Conservation (phyloP, 2,329 filamentous ascomycete genomes). For the Ceratocystis albifundus region DNA sequence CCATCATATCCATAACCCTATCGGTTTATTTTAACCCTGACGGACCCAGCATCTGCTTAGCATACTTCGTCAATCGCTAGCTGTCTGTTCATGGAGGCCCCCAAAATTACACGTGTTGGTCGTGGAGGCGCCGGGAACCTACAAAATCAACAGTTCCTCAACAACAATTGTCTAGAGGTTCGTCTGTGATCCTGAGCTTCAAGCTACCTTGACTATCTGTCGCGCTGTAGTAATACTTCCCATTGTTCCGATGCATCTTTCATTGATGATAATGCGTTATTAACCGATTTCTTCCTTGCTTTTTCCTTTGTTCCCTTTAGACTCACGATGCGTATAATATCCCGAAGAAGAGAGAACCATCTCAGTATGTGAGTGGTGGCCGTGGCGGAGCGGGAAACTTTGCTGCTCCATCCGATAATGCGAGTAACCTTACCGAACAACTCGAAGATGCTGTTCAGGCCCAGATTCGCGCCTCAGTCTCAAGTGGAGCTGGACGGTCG, state of each 20-base stretch:
- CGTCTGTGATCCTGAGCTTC: constrained; percentile 13
- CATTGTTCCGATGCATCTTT: background rate
- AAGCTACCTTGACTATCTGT: constrained; percentile 4
- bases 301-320: background rate
- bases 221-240: background rate
- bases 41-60: background rate
- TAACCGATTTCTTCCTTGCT: background rate
- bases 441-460: background rate
- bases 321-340: constrained; percentile 25
- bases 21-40: background rate
- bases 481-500: constrained; percentile 27
- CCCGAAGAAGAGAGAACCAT: constrained; percentile 29
- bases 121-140: constrained; percentile 56
- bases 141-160: constrained; percentile 33
- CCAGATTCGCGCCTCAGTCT: background rate
- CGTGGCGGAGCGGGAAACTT: constrained; percentile 55
- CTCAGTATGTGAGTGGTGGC: constrained; percentile 36
- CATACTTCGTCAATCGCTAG: background rate
- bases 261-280: background rate
- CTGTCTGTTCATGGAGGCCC: constrained; percentile 5
- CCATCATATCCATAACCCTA: background rate
- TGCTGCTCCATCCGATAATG: constrained; percentile 33
- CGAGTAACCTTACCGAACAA: constrained; percentile 28
- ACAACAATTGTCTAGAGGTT: constrained; percentile 32
- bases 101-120: constrained; percentile 30